These are phyloP conservation scores for Eucalyptus urophylla DNA, from an alignment of 345 rosid genomes.

Conservation along the genomic window DNA sequence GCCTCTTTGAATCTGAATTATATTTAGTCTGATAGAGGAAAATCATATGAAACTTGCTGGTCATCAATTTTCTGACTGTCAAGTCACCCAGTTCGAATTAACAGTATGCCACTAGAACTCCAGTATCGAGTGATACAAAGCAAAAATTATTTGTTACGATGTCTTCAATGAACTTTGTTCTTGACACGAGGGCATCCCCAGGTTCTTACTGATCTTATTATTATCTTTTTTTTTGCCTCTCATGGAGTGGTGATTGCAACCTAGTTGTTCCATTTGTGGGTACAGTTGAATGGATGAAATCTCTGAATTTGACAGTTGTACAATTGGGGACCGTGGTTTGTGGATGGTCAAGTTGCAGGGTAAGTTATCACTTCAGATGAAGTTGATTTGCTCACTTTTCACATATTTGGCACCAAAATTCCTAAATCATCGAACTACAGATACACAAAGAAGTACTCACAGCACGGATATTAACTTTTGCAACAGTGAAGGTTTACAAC, in stretches of 20 bases:
- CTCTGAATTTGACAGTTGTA: not conserved
- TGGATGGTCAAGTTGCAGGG: not conserved
- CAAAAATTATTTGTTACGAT: too few relatives aligned
- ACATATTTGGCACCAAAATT: not conserved
- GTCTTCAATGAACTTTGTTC: too few relatives aligned
- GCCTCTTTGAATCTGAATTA: too few relatives aligned
- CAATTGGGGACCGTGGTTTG: not conserved
- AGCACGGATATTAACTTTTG: not conserved
- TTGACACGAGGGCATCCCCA: not conserved
- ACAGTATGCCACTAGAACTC: not conserved
- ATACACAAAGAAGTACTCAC: not conserved
- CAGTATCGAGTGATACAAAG: not conserved
- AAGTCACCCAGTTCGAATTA: too few relatives aligned
- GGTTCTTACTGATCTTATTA: not conserved
- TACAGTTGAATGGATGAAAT: not conserved
- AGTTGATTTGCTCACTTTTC: not conserved
- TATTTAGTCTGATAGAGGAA: not conserved
- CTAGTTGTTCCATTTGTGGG: not conserved
- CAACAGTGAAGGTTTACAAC: not conserved
- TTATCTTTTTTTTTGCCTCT: not conserved
- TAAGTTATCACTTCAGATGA: not conserved
- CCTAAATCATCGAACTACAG: not conserved
- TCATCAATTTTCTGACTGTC: not conserved
- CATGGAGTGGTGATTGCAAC: not conserved
- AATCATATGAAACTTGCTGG: not conserved